Evolutionary conservation across 2,329 filamentous ascomycete genomes (phyloP), one percentile per base, ranked within the genome.

Genomic region (Ilyonectria mors-panacis): DNA sequence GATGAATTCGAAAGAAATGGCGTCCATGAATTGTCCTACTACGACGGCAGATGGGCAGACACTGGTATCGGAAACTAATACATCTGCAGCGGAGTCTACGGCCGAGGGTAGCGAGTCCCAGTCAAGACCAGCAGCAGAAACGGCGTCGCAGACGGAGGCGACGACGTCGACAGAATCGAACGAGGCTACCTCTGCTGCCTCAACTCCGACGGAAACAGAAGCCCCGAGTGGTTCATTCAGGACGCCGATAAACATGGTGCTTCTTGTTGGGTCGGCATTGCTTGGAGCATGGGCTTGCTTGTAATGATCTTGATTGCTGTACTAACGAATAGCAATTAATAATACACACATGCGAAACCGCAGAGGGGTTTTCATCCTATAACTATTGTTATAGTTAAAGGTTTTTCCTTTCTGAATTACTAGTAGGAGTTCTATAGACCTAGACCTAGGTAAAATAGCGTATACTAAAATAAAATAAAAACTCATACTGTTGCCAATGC

Each of bases 231-330:
- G 54, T 2, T 62, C 62, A 15, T 28, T 13, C 10, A 48, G 30
- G n/a, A 23, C 23, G 21, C 30, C 59, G 0, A 17, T 53, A 6
- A 69, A 55, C 19, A 37, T 48, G 33, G 10, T 60, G 30, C 21
- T 15, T n/a, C 8, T 67, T 5, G 9, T 64, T 19, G 60, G 59
- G 3, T 64, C 45, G 7, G 8, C 39, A 26, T 37, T 68, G 19
- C 28, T 69, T 12, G 64, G 37, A 48, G 30, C 51, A 57, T 67
- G 56, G 56, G 6, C 33, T 6, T 42, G 45, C 12, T 19, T 55
- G 10, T 47, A 26, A 28, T 21, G 0, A 10, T 21, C 3, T 35
- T 1, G n/a, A 26, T 26, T 26, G 26, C 5, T 6, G 26, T 26
- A 39, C 37, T 15, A 6, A 12, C 13, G 9, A 37, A 17, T 6